Base-by-base conservation (phyloP, 1,284 basidiomycete species). In the Tilletia indica region DNA sequence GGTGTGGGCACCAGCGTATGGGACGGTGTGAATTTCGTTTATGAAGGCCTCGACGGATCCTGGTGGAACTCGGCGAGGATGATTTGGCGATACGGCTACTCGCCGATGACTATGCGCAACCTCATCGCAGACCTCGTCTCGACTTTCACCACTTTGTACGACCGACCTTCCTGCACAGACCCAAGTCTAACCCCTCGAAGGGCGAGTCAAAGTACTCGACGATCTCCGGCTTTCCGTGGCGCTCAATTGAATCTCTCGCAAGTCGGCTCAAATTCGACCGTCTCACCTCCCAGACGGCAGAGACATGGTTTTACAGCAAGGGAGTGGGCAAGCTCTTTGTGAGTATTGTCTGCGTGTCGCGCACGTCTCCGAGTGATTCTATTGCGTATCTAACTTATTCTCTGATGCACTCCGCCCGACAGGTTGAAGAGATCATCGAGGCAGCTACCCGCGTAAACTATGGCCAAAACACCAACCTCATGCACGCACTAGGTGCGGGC, bases 401-500 rank as follows among this genome's bases (percentile, higher is more conserved):
- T 31, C 25, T 31, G 25, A 31, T 31, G 25, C 25, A 31, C 25
- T 31, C 25, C 25, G 25, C 25, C 25, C 25, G 25, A 31, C 25
- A 90, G 85, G 87, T 89, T 5, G 86, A 87, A 56, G 96, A 99
- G 85, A 85, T 97, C 68, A 87, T 95, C 67, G 93, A 93, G 74
- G 91, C 90, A 2, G 89, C 90, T 3, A 93, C 93, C 8, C 88
- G 94, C 21, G 93, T 94, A 63, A 98, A 97, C 84, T 95, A 95
- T 80, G 93, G 80, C 1, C 82, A 83, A 87, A 89, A 94, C 80
- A 88, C 90, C 25, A 87, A 90, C 78, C 78, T 87, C 34, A 91
- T 98, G 6, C 93, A 97, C 79, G 93, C 89, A 0, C 86, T 98
- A 25, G 93, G 90, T 68, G 92, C 91, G 0, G 84, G 89, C 19